A percentile compares a stretch with the other conserved stretches of the same genome.
phyloP scores from a whole-genome alignment of 2,329 filamentous ascomycete genomes.

The Cytospora schulzeri region DNA sequence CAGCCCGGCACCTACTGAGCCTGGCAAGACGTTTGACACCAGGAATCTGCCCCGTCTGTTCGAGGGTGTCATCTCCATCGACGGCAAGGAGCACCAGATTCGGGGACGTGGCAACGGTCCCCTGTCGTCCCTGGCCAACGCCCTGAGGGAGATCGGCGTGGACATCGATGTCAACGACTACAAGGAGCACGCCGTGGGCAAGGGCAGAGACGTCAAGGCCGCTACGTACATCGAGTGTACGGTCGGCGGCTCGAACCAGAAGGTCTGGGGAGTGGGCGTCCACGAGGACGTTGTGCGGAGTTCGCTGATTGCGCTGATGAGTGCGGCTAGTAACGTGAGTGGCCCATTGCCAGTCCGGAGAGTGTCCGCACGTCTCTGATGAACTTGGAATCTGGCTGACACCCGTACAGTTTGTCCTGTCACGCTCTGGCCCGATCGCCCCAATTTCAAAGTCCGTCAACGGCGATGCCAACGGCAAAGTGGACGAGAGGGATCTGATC shows the following conservation, averaged over 20 bases:
- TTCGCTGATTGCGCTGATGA: conserved; percentile 81
- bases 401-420: conserved; percentile 69
- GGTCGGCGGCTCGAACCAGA: conserved; percentile 64
- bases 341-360: conserved; percentile 20
- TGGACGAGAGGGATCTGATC: conserved; percentile 33
- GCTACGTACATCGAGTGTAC: conserved; percentile 93
- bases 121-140: conserved; percentile 84
- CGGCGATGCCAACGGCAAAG: conserved; percentile 37
- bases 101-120: conserved; percentile 85
- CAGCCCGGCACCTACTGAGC: conserved; percentile 68
- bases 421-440: conserved; percentile 60
- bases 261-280: conserved; percentile 88
- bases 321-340: conserved; percentile 83
- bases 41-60: conserved; percentile 81
- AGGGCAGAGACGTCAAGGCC: conserved; percentile 82
- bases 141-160: conserved; percentile 76
- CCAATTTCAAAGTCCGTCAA: conserved; percentile 60
- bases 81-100: conserved; percentile 77
- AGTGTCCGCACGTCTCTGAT: conserved; percentile 14
- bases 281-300: conserved; percentile 92
- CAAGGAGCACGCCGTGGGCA: conserved; percentile 91
- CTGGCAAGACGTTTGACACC: conserved; percentile 74
- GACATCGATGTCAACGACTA: conserved; percentile 92
- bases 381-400: conserved; percentile 12
- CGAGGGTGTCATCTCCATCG: conserved; percentile 80